phyloP scores from a whole-genome alignment of 2,329 filamentous ascomycete species.

The Lasiodiplodia citricola region DNA sequence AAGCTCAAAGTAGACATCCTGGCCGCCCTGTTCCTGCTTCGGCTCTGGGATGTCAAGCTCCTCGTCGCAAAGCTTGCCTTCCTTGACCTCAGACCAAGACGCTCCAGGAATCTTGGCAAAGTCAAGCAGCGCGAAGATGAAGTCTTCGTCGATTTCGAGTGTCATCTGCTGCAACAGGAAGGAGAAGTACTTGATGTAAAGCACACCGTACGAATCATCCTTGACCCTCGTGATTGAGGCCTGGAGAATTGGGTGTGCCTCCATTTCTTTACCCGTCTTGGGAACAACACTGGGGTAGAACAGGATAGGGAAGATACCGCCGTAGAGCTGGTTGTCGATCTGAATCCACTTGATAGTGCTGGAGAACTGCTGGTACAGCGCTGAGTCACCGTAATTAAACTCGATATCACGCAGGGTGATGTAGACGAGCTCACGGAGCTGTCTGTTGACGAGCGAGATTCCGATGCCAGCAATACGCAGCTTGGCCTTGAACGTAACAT shows the following conservation, averaged over 20 bases:
- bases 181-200: conserved; percentile 98
- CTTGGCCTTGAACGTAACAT: conserved; percentile 86
- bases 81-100: conserved; percentile 81
- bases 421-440: conserved; percentile 90
- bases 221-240: conserved; percentile 92
- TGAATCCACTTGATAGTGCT: conserved; percentile 98
- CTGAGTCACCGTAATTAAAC: conserved; percentile 90
- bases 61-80: conserved; percentile 88
- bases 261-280: conserved; percentile 94
- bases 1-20: conserved; percentile 97
- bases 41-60: conserved; percentile 91
- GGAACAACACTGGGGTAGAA: conserved; percentile 97
- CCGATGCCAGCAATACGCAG: conserved; percentile 89
- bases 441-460: conserved; percentile 89
- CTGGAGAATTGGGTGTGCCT: conserved; percentile 93
- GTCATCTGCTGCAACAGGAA: conserved; percentile 97
- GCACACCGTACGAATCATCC: conserved; percentile 95
- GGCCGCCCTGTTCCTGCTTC: conserved; percentile 78
- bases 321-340: conserved; percentile 97
- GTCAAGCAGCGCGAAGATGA: conserved; percentile 93
- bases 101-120: conserved; percentile 93
- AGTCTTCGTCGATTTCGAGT: conserved; percentile 95
- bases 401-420: conserved; percentile 91
- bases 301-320: conserved; percentile 96
- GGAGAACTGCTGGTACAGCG: conserved; percentile 88